A percentile compares a stretch with the other conserved stretches of the same genome.
Conservation (phyloP, 179 eudicot genomes). For the Drosera spatulata region DNA sequence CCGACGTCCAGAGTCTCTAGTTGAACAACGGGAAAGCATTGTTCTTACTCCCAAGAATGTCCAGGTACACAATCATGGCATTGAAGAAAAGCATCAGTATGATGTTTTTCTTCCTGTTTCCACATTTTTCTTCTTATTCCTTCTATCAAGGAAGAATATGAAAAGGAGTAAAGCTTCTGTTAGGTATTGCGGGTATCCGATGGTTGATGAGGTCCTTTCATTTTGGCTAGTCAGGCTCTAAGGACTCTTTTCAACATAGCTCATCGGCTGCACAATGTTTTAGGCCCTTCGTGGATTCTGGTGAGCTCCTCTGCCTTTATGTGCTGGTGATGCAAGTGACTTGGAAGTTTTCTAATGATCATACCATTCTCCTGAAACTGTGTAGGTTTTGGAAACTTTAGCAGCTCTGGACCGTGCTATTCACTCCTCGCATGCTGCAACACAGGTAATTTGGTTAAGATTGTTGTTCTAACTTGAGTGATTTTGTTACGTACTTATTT, state of each 20-base stretch:
- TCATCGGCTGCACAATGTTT: constrained; percentile 82
- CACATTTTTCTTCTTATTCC: neutral
- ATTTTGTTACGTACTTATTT: neutral
- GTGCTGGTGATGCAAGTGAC: constrained; percentile 1
- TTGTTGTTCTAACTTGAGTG: neutral
- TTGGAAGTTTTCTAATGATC: neutral
- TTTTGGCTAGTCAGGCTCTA: constrained; percentile 50
- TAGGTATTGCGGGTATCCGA: neutral
- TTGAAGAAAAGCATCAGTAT: neutral
- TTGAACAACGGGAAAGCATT: constrained; percentile 70
- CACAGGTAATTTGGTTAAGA: constrained; percentile 49
- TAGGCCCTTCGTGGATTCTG: constrained; percentile 98
- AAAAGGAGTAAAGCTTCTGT: neutral
- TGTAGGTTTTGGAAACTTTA: constrained; percentile 89
- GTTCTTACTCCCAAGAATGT: constrained; percentile 92
- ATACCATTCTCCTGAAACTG: constrained; percentile 1
- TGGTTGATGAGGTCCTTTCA: constrained; percentile 8
- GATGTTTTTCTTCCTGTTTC: neutral
- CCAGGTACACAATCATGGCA: constrained; percentile 38
- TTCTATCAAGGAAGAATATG: neutral
- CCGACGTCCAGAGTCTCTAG: constrained; percentile 51
- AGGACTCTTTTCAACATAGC: constrained; percentile 99
- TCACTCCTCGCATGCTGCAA: constrained; percentile 96
- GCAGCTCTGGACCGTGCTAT: constrained; percentile 94
- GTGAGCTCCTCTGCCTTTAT: constrained; percentile 30